Evolutionary conservation across 2,329 filamentous ascomycete species (phyloP).

Genomic region (Arthrocladium fulminans): DNA sequence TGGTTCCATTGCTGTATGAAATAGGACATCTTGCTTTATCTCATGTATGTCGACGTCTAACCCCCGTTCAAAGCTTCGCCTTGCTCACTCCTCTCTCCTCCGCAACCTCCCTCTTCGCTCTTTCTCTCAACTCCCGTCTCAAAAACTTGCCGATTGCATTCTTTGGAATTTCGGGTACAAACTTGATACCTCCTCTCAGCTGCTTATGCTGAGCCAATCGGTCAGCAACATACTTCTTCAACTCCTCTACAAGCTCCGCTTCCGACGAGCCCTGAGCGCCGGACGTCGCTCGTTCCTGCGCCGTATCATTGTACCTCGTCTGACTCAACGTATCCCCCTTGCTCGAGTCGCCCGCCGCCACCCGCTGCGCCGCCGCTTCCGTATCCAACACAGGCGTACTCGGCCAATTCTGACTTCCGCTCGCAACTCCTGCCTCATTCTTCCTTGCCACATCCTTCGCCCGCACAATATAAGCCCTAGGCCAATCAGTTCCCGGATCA

Average conservation of each 20-base stretch:
- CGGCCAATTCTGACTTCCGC: background rate
- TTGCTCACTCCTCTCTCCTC: background rate
- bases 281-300: background rate
- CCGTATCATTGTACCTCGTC: background rate
- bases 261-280: background rate
- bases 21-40: no score
- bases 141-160: conserved; percentile 22
- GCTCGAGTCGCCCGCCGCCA: background rate
- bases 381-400: background rate
- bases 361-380: background rate
- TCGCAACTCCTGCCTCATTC: background rate
- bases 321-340: background rate
- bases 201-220: conserved; percentile 20
- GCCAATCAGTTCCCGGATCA: conserved; percentile 31
- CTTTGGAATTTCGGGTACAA: conserved; percentile 20
- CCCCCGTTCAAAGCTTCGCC: conserved; percentile 4
- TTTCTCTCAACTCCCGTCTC: conserved; percentile 18
- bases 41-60: background rate
- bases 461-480: conserved; percentile 34
- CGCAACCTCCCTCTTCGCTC: conserved; percentile 19
- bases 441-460: background rate
- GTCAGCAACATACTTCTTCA: conserved; percentile 19
- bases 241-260: conserved; percentile 10
- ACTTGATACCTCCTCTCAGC: conserved; percentile 20
- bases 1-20: no score